Evolutionary conservation across 2,329 filamentous ascomycete genomes (phyloP).

Genomic region (Neofusicoccum sp.): DNA sequence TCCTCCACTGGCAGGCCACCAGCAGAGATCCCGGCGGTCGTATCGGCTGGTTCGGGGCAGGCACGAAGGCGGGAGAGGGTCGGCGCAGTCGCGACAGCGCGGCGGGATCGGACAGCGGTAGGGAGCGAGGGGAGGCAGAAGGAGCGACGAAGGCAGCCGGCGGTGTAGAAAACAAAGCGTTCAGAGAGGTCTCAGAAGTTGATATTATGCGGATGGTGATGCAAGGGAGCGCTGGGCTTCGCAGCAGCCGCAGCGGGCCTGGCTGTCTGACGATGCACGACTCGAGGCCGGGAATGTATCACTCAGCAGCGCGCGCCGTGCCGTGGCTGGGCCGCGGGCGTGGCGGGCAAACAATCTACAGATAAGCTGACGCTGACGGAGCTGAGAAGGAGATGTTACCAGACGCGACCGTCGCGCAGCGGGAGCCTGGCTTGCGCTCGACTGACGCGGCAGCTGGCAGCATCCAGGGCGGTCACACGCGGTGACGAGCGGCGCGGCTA

Average conservation of each 20-base stretch:
- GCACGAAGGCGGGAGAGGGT: neutral
- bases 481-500: conserved; percentile 16
- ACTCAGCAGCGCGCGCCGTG: conserved; percentile 16
- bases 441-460: conserved; percentile 21
- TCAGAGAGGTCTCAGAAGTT: conserved; percentile 17
- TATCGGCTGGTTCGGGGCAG: conserved; percentile 6
- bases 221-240: conserved; percentile 18
- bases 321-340: conserved; percentile 13
- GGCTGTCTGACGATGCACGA: conserved; percentile 21
- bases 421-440: conserved; percentile 19
- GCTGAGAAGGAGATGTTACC: conserved; percentile 18
- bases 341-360: conserved; percentile 4
- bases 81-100: neutral
- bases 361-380: conserved; percentile 22
- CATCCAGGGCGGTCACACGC: conserved; percentile 19
- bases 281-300: conserved; percentile 20
- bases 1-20: conserved; percentile 17
- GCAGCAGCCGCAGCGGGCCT: neutral
- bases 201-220: conserved; percentile 18
- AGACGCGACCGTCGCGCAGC: conserved; percentile 1
- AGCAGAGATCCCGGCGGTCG: conserved; percentile 17
- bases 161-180: conserved; percentile 21
- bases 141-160: neutral
- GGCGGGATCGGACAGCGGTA: neutral
- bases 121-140: neutral